These are phyloP conservation scores for Cutaneotrichosporon spelunceum DNA, from an alignment of 1,284 basidiomycete species.

Conservation along the genomic window DNA sequence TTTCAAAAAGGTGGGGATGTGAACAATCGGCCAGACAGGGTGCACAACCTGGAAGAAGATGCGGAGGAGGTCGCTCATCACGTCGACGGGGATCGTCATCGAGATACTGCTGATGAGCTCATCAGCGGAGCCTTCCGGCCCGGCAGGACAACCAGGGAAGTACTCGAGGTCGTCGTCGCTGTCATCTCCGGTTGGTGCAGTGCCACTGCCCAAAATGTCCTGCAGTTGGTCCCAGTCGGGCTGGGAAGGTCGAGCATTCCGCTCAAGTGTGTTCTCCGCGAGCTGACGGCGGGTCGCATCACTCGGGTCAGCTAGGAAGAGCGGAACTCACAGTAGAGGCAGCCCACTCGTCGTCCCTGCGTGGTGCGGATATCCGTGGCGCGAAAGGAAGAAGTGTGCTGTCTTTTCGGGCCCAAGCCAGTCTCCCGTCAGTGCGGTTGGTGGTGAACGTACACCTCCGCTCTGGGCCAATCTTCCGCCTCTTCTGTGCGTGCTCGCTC, in stretches of 20 bases:
- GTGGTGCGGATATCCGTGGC: conserved; percentile 12
- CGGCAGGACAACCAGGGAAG: conserved; percentile 11
- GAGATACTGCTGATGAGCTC: conserved; percentile 8
- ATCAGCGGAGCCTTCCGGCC: conserved; percentile 1
- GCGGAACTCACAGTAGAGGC: conserved; percentile 22
- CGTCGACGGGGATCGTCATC: conserved; percentile 10
- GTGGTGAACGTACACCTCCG: neutral
- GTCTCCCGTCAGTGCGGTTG: neutral
- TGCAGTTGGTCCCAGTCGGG: conserved; percentile 18
- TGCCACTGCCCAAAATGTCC: conserved; percentile 9
- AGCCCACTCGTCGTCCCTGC: conserved; percentile 18
- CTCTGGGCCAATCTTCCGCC: neutral
- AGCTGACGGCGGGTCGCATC: neutral
- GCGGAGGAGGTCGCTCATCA: conserved; percentile 10
- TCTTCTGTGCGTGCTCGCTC: neutral
- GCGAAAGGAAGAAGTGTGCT: conserved; percentile 15
- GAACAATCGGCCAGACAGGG: conserved; percentile 24
- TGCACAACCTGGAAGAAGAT: conserved; percentile 21
- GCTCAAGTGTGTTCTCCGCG: neutral
- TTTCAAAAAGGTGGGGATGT: conserved; percentile 17
- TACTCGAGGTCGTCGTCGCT: conserved; percentile 5
- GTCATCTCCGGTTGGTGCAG: neutral
- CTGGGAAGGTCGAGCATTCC: neutral
- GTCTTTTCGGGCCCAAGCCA: neutral
- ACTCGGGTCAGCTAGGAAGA: too few species aligned